phyloP scores from a whole-genome alignment of 352 stramenopile genomes.

The Pythium pyrilobum region DNA sequence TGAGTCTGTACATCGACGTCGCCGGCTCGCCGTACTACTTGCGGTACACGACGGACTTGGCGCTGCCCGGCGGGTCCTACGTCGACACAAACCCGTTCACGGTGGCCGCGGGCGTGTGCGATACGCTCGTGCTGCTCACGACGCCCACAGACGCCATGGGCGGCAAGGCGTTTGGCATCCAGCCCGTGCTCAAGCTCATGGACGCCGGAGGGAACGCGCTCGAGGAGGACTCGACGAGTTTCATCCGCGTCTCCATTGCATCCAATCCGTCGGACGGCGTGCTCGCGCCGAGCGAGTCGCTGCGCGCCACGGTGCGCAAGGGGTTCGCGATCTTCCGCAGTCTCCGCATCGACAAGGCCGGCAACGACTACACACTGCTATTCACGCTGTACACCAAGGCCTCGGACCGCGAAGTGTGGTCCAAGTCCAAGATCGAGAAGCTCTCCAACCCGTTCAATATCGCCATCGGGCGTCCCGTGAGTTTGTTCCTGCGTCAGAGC shows the following conservation, averaged over 20 bases:
- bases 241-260: constrained; percentile 55
- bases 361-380: constrained; percentile 63
- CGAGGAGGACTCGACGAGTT: constrained; percentile 58
- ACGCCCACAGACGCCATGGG: constrained; percentile 37
- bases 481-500: constrained; percentile 39
- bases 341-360: constrained; percentile 69
- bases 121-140: constrained; percentile 38
- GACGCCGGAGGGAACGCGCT: constrained; percentile 70
- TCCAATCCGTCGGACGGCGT: constrained; percentile 63
- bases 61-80: constrained; percentile 36
- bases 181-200: constrained; percentile 74
- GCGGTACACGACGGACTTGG: constrained; percentile 58
- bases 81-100: constrained; percentile 79
- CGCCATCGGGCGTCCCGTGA: constrained; percentile 38
- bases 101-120: constrained; percentile 52
- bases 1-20: constrained; percentile 64
- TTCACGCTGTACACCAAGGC: constrained; percentile 64
- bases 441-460: constrained; percentile 60
- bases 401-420: constrained; percentile 29
- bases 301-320: constrained; percentile 35
- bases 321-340: constrained; percentile 65
- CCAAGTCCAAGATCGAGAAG: constrained; percentile 43
- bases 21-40: constrained; percentile 74
- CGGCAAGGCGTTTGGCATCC: constrained; percentile 64
- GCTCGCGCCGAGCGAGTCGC: constrained; percentile 34